Evolutionary conservation across 2,329 filamentous ascomycete species (phyloP).

Genomic region (Nigrospora sphaerica): DNA sequence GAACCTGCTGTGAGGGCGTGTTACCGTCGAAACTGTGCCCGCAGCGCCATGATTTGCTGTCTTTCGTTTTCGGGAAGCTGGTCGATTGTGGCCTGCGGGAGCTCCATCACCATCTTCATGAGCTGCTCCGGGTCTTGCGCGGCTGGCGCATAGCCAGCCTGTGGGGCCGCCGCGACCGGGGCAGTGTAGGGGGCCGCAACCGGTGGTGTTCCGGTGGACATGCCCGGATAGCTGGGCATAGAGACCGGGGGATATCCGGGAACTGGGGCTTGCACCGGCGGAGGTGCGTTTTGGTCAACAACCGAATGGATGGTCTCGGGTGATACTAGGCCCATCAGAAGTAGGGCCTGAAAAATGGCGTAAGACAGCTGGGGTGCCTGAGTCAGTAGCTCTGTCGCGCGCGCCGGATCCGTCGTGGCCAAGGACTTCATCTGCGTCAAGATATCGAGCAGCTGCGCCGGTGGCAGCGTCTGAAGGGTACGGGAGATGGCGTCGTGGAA

Average conservation of each 20-base stretch:
- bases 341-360: constrained; percentile 87
- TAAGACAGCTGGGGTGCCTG: constrained; percentile 91
- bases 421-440: constrained; percentile 90
- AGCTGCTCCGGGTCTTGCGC: constrained; percentile 60
- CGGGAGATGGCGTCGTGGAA: constrained; percentile 88
- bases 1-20: constrained; percentile 6
- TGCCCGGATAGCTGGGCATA: constrained; percentile 27
- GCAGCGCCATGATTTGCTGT: constrained; percentile 71
- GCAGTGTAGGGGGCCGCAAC: constrained; percentile 38
- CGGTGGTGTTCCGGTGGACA: constrained; percentile 40
- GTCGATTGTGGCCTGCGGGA: constrained; percentile 76
- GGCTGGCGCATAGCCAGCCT: constrained; percentile 25
- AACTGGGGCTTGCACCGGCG: constrained; percentile 28
- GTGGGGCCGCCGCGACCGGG: constrained; percentile 32
- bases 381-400: constrained; percentile 78
- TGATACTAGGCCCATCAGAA: constrained; percentile 89
- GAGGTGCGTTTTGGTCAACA: constrained; percentile 50
- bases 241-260: constrained; percentile 25
- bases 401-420: constrained; percentile 71
- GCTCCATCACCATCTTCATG: constrained; percentile 72
- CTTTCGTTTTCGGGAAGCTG: constrained; percentile 68
- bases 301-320: constrained; percentile 76
- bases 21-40: constrained; percentile 52
- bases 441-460: constrained; percentile 86
- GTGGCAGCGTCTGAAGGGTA: constrained; percentile 79